phyloP scores from a whole-genome alignment of 73 alveolate species.

The Paramecium octaurelia region DNA sequence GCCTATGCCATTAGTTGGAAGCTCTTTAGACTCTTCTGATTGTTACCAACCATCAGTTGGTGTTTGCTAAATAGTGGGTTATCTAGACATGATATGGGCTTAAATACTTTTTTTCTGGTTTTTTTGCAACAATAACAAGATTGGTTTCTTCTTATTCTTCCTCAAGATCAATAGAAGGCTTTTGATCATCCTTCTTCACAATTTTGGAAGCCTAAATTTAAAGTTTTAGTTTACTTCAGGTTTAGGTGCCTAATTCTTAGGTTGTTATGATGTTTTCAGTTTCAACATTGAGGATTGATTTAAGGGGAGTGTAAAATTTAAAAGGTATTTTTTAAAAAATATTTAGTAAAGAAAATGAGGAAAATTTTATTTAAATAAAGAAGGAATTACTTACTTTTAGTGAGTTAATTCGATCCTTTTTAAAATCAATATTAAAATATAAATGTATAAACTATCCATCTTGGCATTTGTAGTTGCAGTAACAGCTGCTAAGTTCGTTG shows the following conservation, averaged over 20 bases:
- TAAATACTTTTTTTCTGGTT: neutral
- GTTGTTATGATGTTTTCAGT: neutral
- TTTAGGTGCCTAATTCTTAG: neutral
- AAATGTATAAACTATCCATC: neutral
- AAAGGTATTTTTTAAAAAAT: neutral
- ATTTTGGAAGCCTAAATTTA: neutral
- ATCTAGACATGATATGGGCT: neutral
- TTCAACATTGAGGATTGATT: neutral
- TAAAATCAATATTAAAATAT: conserved; percentile 4
- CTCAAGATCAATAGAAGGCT: neutral
- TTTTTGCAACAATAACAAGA: neutral
- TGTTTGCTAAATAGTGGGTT: neutral
- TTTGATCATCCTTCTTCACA: neutral
- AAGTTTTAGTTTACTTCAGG: neutral
- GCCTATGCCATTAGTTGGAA: neutral
- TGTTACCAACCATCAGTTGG: neutral
- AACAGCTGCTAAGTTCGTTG: neutral
- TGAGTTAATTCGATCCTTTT: neutral
- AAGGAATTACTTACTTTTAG: neutral
- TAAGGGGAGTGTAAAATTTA: neutral
- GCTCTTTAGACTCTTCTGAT: neutral
- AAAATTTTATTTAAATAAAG: neutral
- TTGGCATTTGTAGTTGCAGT: neutral
- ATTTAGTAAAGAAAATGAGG: neutral
- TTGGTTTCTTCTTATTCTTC: neutral